Evolutionary conservation across 495 filamentous ascomycete genomes (phyloP).

Genomic region (Annulohypoxylon maeteangense): DNA sequence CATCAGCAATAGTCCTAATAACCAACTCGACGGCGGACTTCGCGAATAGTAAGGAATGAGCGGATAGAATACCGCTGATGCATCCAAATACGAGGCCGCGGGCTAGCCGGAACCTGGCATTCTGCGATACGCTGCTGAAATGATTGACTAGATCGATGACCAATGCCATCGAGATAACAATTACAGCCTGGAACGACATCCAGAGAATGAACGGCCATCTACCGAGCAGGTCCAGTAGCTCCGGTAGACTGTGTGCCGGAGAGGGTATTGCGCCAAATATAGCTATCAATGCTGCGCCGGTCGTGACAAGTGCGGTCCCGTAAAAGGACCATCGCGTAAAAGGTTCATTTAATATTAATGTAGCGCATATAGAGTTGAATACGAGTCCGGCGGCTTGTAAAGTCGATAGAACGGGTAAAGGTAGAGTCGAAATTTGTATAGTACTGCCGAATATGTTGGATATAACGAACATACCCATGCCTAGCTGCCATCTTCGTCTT

Average conservation of each 20-base stretch:
- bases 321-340: constrained; percentile 92
- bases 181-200: constrained; percentile 81
- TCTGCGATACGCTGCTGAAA: constrained; percentile 62
- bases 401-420: constrained; percentile 92
- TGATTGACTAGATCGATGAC: constrained; percentile 67
- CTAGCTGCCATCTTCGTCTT: constrained; percentile 95
- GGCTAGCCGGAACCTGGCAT: constrained; percentile 75
- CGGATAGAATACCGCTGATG: constrained; percentile 92
- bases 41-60: constrained; percentile 90
- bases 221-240: constrained; percentile 80
- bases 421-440: constrained; percentile 96
- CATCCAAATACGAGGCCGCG: constrained; percentile 89
- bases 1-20: constrained; percentile 89
- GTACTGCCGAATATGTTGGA: constrained; percentile 94
- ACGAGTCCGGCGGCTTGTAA: constrained; percentile 96
- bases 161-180: constrained; percentile 75
- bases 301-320: constrained; percentile 87
- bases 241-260: constrained; percentile 86
- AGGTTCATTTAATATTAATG: constrained; percentile 89
- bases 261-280: constrained; percentile 96
- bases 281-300: constrained; percentile 88
- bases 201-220: constrained; percentile 84
- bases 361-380: constrained; percentile 98
- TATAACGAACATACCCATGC: constrained; percentile 96
- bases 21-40: constrained; percentile 97